These are phyloP conservation scores for Fonsecaea pedrosoi DNA, from an alignment of 2,329 filamentous ascomycete species.

Conservation along the genomic window DNA sequence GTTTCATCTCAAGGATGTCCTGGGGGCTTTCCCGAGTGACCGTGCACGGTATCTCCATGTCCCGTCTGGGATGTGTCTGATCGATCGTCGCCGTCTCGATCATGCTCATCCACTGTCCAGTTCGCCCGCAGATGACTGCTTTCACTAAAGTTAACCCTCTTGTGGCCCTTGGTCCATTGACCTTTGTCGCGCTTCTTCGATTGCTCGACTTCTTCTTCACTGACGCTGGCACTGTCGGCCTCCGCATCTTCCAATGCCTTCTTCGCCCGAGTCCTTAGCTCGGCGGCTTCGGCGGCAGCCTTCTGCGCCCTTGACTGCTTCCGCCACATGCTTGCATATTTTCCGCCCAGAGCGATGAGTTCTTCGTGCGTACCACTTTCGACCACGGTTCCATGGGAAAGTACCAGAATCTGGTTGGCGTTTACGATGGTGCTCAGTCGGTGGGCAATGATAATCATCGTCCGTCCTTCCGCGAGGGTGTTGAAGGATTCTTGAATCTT, in stretches of 20 bases:
- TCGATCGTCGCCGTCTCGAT: slow-evolving; percentile 26
- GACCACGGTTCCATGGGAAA: slow-evolving; percentile 75
- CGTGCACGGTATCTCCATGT: slow-evolving; percentile 19
- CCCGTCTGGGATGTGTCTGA: slow-evolving; percentile 28
- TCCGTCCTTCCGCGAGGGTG: slow-evolving; percentile 81
- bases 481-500: slow-evolving; percentile 88
- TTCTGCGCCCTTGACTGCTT: slow-evolving; percentile 82
- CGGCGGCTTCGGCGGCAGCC: slow-evolving; percentile 66
- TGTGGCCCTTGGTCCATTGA: slow-evolving; percentile 31
- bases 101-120: slow-evolving; percentile 31
- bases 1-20: slow-evolving; percentile 34
- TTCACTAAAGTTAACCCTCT: slow-evolving; percentile 40
- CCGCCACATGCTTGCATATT: slow-evolving; percentile 85
- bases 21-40: slow-evolving; percentile 30
- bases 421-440: slow-evolving; percentile 84
- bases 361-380: slow-evolving; percentile 82
- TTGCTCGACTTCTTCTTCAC: slow-evolving; percentile 52
- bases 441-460: slow-evolving; percentile 93
- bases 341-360: slow-evolving; percentile 71
- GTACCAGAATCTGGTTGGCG: slow-evolving; percentile 82
- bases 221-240: slow-evolving; percentile 57
- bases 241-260: slow-evolving; percentile 48
- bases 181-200: slow-evolving; percentile 29
- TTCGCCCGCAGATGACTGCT: slow-evolving; percentile 34
- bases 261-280: slow-evolving; percentile 52